Base-by-base conservation (phyloP, 805 yeast species). In the Kazachstania viticola region DNA sequence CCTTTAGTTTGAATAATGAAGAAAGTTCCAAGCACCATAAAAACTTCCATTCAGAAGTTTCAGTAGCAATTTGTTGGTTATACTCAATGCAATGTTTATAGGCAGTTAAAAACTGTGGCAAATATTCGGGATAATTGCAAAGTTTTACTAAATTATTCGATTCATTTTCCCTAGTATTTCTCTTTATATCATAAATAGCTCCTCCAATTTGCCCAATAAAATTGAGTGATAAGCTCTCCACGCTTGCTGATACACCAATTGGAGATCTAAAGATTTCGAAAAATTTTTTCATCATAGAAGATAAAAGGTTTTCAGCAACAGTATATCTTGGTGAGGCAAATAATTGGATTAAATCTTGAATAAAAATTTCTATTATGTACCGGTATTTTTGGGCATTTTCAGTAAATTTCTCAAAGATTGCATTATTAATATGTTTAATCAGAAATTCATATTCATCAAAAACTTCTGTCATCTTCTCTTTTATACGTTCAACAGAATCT, bases 241-340 rank as follows among this genome's bases (percentile, higher is more conserved):
- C 55, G 9, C 48, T 36, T 1, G 67, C 56, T 0, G 65, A 29
- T 27, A 60, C 56, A 18, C 53, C 56, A 9, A 63, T 64, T 2
- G 63, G 37, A 5, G 60, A 42, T 8, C 48, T 56, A 37, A 66
- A 57, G 1, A 62, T 47, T 14, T 40, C 42, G 30, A 74, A 46
- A 15, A 76, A 45, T 5, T 64, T 56, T 25, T 58, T 63, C 44
- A 67, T 54, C 2, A 76, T 33, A 1, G 73, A 59, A 6, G 46
- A 48, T 5, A 79, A 50, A 12, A 79, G 41, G 0, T 60, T 41
- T 37, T 72, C 80, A 1, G 76, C 64, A 0, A 71, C 71, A 0
- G 83, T 63, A 72, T 78, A 82, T 33, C 73, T 76, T 0, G 84
- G 81, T 7, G 51, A 51, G 2, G 58, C 50, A 8, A 79, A 44